Evolutionary conservation across 1,139 yeast genomes (phyloP), one percentile per base, ranked within the genome.

Genomic region (Debaryomyces nepalensis): DNA sequence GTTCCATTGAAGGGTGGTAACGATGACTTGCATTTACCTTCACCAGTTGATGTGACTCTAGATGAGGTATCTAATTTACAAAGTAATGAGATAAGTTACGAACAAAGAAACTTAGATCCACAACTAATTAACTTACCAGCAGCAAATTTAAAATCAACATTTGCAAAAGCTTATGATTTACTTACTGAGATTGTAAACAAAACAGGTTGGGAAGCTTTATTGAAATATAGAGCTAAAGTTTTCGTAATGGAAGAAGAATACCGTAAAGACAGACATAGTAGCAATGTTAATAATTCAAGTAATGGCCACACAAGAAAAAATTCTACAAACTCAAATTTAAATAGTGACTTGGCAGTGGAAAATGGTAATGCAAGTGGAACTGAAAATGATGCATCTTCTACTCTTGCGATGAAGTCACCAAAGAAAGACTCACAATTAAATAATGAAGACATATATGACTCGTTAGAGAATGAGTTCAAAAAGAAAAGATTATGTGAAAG

Each of bases 171-270:
- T 0, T 93, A 90, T 61, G 87, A 85, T 42, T 70, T 90, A 49
- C 72, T 93, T 46, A 88, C 97, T 0, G 81, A 78, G 33, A 81
- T 91, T 46, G 85, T 82, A 24, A 68, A 75, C 43, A 75, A 77
- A 42, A 75, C 87, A 18, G 98, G 98, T 3, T 93, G 99, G 99
- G 93, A 89, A 54, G 79, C 82, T n/a, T 70, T 93, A 43, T 73
- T 93, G 58, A 79, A 80, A 54, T 73, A 84, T 44, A 79, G 99
- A 53, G 87, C 97, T 3, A 79, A 82, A 44, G 90, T 89, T 1
- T 93, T 93, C 63, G 93, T 93, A 23, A 93, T 93, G 99, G 97
- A 91, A 61, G 93, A 87, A 47, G 99, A 93, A 58, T 88, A 87
- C 53, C 66, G 80, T 34, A 75, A 75, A 51, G 82, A 76, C 45